Base-by-base conservation (phyloP, 441 rosid species). In the Jatropha podagrica region DNA sequence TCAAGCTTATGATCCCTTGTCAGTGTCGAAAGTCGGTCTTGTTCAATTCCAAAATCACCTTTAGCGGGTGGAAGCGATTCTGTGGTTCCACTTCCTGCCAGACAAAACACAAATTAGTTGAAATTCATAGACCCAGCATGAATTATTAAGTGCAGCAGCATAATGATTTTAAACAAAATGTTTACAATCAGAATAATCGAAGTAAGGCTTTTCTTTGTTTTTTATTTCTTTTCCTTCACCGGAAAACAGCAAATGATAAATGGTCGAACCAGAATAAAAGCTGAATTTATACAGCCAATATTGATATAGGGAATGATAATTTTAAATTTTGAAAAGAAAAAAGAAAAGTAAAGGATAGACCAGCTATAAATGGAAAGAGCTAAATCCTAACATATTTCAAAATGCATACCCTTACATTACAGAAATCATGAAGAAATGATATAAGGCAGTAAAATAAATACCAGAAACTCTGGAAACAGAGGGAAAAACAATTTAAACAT, bases 1-100 rank as follows among this genome's bases (percentile, higher is more conserved):
- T 72, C 58, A 80, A 84, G 17, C 76, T 88, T 85, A 75, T 80
- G 94, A 84, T 96, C 99, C 81, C 94, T 92, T 70, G 98, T 86
- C 81, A 96, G 83, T n/a, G 88, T 68, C 48, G 86, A 81, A 78
- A 96, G 94, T 73, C 88, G 86, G 54, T 89, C 97, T 65, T 81
- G 97, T 71, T 80, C 85, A 76, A 96, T 81, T 69, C 82, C 81
- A 84, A 91, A 96, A 80, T 93, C 92, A 76, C 86, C 83, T 14
- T 0, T 40, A n/a, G 65, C 32, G 15, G 61, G 46, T 5, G 84
- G 78, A 46, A 72, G 81, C 75, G 62, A 54, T 72, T 77, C 76
- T 46, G 64, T 5, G 41, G 70, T 55, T 71, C 32, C 32, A 32
- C 32, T 32, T 32, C 94, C 99, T 96, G 61, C 23, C 51, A 81